These are phyloP conservation scores for Croton laevigatus DNA, from an alignment of 441 rosid genomes.

Conservation along the genomic window DNA sequence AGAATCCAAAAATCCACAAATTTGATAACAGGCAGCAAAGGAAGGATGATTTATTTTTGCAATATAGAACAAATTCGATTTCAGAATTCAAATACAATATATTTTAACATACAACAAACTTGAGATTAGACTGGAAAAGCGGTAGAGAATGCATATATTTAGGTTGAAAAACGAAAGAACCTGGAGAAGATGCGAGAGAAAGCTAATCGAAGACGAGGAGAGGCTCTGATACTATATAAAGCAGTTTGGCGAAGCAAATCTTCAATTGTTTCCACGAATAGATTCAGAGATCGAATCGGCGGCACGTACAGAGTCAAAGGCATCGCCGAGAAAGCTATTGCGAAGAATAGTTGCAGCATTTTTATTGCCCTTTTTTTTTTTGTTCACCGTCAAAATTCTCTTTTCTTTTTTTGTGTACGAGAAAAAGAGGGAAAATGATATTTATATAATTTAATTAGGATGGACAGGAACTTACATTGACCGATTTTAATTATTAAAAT, in stretches of 20 bases:
- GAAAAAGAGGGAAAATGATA: not conserved
- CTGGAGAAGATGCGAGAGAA: slow-evolving; percentile 40
- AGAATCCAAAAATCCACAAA: too few species aligned
- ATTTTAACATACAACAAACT: not conserved
- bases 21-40: too few species aligned
- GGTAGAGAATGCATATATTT: slow-evolving; percentile 3
- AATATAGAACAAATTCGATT: too few species aligned
- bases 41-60: too few species aligned
- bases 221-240: slow-evolving; percentile 33
- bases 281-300: slow-evolving; percentile 59
- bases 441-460: too few species aligned
- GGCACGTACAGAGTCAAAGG: slow-evolving; percentile 71
- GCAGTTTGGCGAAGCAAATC: slow-evolving; percentile 42
- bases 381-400: not conserved
- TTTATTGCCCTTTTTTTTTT: not conserved
- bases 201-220: slow-evolving; percentile 51
- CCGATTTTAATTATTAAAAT: too few species aligned
- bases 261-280: slow-evolving; percentile 50
- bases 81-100: not conserved
- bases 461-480: too few species aligned
- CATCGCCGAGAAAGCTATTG: slow-evolving; percentile 74
- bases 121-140: too few species aligned
- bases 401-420: not conserved
- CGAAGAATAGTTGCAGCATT: slow-evolving; percentile 62
- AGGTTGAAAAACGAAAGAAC: slow-evolving; percentile 33